phyloP scores from a whole-genome alignment of 106 monocot genomes.

The Agapanthus africanus region DNA sequence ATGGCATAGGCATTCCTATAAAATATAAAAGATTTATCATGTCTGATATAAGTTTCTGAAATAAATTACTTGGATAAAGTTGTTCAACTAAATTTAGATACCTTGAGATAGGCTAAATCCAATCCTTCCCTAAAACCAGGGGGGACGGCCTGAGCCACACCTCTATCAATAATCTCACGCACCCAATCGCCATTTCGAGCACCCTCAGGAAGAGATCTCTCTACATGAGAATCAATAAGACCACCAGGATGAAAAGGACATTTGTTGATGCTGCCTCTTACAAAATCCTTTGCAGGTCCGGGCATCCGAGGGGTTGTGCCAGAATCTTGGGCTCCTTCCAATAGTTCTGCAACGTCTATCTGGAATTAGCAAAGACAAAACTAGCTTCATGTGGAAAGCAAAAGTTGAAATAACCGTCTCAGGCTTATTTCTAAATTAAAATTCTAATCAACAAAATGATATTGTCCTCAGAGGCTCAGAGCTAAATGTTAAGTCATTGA shows the following conservation, averaged over 20 bases:
- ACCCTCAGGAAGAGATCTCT: conserved; percentile 46
- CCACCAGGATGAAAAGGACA: conserved; percentile 86
- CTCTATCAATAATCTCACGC: conserved; percentile 56
- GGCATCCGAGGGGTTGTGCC: conserved; percentile 48
- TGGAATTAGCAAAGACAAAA: conserved; percentile 18
- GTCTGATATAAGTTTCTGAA: background rate
- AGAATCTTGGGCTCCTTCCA: conserved; percentile 56
- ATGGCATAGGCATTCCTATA: conserved; percentile 44
- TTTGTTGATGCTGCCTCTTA: conserved; percentile 71
- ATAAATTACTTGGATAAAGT: background rate
- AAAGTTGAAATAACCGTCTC: too few relatives aligned
- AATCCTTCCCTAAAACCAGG: conserved; percentile 78
- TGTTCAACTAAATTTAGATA: conserved; percentile 13
- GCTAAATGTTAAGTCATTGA: too few relatives aligned
- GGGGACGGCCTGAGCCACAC: conserved; percentile 48
- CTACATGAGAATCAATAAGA: conserved; percentile 31
- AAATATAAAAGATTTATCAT: background rate
- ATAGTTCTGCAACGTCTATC: conserved; percentile 49
- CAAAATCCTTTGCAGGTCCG: conserved; percentile 81
- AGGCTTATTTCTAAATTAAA: too few relatives aligned
- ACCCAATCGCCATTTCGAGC: conserved; percentile 74
- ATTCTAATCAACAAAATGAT: too few relatives aligned
- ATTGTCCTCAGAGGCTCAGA: too few relatives aligned
- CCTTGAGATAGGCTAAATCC: conserved; percentile 70
- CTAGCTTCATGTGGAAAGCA: too few relatives aligned